Percentiles rank a stretch among this genome's conserved stretches.
Conservation (phyloP, 2,329 filamentous ascomycete genomes). For the Rutstroemia sp. region DNA sequence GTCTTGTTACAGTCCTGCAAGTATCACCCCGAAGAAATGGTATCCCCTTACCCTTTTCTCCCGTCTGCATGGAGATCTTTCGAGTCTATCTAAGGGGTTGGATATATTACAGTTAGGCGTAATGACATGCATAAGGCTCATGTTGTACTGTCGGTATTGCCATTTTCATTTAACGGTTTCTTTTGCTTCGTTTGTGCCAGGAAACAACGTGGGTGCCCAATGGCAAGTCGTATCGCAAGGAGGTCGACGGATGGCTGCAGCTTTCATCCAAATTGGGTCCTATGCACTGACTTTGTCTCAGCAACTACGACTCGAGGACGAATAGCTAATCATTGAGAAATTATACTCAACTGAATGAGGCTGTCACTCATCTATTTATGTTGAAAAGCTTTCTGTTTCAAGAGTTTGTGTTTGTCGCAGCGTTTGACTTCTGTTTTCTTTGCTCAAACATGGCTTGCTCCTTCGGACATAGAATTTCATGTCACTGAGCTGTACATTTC, state of each 20-base stretch:
- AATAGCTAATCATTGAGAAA: conserved; percentile 4
- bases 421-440: conserved; percentile 1
- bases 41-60: not conserved
- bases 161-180: conserved; percentile 4
- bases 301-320: conserved; percentile 23
- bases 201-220: conserved; percentile 27
- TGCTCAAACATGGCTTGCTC: not conserved
- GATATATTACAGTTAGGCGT: conserved; percentile 12
- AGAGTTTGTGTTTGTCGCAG: not conserved
- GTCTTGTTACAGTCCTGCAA: not conserved
- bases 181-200: conserved; percentile 24
- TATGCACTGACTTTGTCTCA: conserved; percentile 16
- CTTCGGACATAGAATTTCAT: not conserved
- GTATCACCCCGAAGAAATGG: not conserved
- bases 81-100: conserved; percentile 20
- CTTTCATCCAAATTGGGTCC: conserved; percentile 17
- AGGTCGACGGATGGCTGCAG: conserved; percentile 20
- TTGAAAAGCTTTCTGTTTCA: not conserved
- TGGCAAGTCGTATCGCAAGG: conserved; percentile 18
- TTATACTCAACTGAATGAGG: conserved; percentile 3
- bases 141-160: conserved; percentile 16
- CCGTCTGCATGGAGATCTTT: conserved; percentile 13
- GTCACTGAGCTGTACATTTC: conserved; percentile 2
- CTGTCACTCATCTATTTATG: not conserved
- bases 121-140: conserved; percentile 17